Percentiles rank a stretch among this genome's conserved stretches.
Conservation (phyloP, 73 alveolate species). For the Paramecium primaurelia region DNA sequence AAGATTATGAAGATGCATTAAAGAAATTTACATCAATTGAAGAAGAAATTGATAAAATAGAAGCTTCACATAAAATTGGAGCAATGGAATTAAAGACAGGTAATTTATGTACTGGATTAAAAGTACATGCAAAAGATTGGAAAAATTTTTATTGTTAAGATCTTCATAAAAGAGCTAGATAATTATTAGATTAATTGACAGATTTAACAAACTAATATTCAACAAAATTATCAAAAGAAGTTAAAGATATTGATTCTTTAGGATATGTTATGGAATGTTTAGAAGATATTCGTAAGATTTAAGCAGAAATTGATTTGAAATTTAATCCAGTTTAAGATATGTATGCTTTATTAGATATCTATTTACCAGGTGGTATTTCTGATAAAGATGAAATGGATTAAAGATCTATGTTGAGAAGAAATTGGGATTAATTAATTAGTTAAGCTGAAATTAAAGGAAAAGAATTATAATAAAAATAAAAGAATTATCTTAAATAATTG, state of each 20-base stretch:
- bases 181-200: conserved; percentile 80
- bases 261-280: conserved; percentile 97
- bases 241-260: conserved; percentile 95
- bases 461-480: conserved; percentile 48
- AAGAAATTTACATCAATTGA: conserved; percentile 88
- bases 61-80: conserved; percentile 88
- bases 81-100: conserved; percentile 92
- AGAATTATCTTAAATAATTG: conserved; percentile 47
- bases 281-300: conserved; percentile 96
- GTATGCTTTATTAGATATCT: conserved; percentile 91
- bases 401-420: conserved; percentile 83
- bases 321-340: conserved; percentile 96
- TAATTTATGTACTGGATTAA: conserved; percentile 71
- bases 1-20: conserved; percentile 93
- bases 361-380: conserved; percentile 79
- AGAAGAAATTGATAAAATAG: conserved; percentile 88
- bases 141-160: conserved; percentile 83
- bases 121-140: conserved; percentile 74
- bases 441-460: conserved; percentile 71
- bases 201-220: conserved; percentile 55
- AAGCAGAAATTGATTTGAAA: conserved; percentile 97
- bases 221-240: conserved; percentile 71
- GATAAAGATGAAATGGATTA: conserved; percentile 94
- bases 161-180: conserved; percentile 94
- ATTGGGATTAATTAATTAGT: conserved; percentile 84